phyloP scores from a whole-genome alignment of 805 yeast species.

The Saturnispora bothae region DNA sequence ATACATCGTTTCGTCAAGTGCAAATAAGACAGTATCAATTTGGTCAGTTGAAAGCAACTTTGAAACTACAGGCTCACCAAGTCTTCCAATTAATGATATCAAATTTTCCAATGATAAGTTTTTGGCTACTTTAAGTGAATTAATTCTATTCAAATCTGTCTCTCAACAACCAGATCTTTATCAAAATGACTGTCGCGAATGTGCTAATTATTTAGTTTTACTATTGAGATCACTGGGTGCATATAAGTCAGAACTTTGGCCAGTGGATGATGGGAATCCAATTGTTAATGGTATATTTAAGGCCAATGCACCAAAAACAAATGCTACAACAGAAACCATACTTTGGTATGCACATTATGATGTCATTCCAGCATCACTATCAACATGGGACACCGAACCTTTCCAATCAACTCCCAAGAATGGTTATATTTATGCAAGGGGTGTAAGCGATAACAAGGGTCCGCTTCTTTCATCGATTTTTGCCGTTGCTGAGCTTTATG shows the following conservation, averaged over 20 bases:
- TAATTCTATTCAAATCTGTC: constrained; percentile 67
- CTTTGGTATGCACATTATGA: constrained; percentile 96
- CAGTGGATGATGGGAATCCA: constrained; percentile 75
- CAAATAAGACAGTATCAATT: constrained; percentile 53
- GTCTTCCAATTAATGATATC: background rate
- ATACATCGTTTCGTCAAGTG: constrained; percentile 57
- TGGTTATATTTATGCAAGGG: constrained; percentile 85
- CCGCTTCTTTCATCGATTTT: constrained; percentile 80
- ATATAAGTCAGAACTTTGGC: constrained; percentile 50
- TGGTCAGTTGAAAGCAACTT: constrained; percentile 45
- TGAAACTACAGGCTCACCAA: background rate
- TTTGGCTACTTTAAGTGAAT: constrained; percentile 46
- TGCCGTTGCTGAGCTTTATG: constrained; percentile 67
- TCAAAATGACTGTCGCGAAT: constrained; percentile 72
- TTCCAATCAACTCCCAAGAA: constrained; percentile 63
- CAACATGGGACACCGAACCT: constrained; percentile 69
- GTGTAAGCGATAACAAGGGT: constrained; percentile 92
- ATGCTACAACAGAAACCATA: constrained; percentile 31
- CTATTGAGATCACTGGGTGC: constrained; percentile 65
- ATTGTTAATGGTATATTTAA: constrained; percentile 67
- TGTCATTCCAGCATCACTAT: constrained; percentile 69
- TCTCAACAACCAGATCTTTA: constrained; percentile 60
- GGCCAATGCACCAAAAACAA: constrained; percentile 32
- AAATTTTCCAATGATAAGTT: constrained; percentile 36
- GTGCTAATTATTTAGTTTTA: constrained; percentile 65